A percentile compares a stretch with the other conserved stretches of the same genome.
phyloP scores from a whole-genome alignment of 192 early-diverging fungal genomes.

The Coemansia umbellata region DNA sequence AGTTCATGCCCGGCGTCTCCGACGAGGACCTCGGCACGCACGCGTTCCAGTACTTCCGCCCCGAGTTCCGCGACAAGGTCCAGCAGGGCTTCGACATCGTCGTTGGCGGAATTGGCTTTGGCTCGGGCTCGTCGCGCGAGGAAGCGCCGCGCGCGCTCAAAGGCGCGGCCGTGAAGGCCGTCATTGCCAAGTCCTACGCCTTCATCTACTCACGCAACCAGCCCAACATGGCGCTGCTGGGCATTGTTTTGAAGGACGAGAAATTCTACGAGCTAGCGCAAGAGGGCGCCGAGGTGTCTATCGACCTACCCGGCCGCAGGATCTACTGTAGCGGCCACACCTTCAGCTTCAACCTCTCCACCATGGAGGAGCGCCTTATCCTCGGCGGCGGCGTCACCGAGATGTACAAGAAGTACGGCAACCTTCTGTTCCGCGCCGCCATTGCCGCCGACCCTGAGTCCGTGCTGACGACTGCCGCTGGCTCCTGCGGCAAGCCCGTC shows the following conservation, averaged over 20 bases:
- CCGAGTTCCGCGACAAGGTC: conserved; percentile 67
- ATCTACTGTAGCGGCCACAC: conserved; percentile 56
- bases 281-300: conserved; percentile 67
- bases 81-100: conserved; percentile 65
- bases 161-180: conserved; percentile 66
- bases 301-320: conserved; percentile 64
- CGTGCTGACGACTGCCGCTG: conserved; percentile 42
- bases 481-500: conserved; percentile 40
- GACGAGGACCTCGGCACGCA: conserved; percentile 68
- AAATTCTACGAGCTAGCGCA: conserved; percentile 71
- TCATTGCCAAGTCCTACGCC: conserved; percentile 77
- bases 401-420: conserved; percentile 77
- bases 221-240: conserved; percentile 77
- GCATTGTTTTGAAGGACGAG: conserved; percentile 69
- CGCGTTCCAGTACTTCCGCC: conserved; percentile 69
- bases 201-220: conserved; percentile 84
- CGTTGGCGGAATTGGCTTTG: conserved; percentile 70
- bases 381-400: conserved; percentile 71
- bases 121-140: conserved; percentile 73
- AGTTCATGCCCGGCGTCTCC: conserved; percentile 68
- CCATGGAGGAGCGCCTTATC: conserved; percentile 73
- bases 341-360: conserved; percentile 61
- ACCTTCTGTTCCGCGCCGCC: conserved; percentile 68
- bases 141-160: conserved; percentile 74
- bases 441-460: conserved; percentile 58